A percentile compares a stretch with the other conserved stretches of the same genome.
Evolutionary conservation across 768 basidiomycete genomes (phyloP).

Genomic region (Boletus pseudopeckii): DNA sequence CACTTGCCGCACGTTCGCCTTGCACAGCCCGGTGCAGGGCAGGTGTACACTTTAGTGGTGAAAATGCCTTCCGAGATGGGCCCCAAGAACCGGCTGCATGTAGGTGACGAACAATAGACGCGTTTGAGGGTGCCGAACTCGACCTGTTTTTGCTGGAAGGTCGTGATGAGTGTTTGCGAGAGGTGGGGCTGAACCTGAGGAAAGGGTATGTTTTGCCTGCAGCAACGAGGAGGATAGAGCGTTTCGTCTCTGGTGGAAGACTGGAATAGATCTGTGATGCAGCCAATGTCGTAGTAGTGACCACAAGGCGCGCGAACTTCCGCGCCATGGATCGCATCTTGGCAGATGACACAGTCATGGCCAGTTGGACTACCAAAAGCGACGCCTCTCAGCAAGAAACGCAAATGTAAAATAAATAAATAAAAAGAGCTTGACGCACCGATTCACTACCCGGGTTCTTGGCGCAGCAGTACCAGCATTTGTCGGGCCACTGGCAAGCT

Average conservation of each 20-base stretch:
- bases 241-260: constrained; percentile 36
- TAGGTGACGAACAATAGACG: constrained; percentile 36
- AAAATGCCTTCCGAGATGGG: constrained; percentile 28
- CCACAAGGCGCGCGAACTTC: constrained; percentile 33
- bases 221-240: constrained; percentile 42
- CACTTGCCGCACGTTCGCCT: constrained; percentile 26
- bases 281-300: constrained; percentile 36
- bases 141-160: constrained; percentile 24
- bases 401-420: background rate
- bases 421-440: constrained; percentile 7
- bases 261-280: constrained; percentile 34
- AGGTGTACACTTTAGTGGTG: constrained; percentile 16
- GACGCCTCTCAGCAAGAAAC: background rate
- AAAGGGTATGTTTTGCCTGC: constrained; percentile 31
- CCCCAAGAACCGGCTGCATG: constrained; percentile 38
- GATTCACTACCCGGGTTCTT: background rate
- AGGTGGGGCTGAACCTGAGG: constrained; percentile 25
- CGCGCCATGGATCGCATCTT: constrained; percentile 28
- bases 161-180: constrained; percentile 9
- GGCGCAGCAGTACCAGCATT: background rate
- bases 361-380: constrained; percentile 15
- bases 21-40: constrained; percentile 18
- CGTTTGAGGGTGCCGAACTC: constrained; percentile 36
- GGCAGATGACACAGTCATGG: constrained; percentile 35
- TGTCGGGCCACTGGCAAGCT: background rate